Evolutionary conservation across 768 basidiomycete genomes (phyloP), one percentile per base, ranked within the genome.

Genomic region (Agaricus blazei): DNA sequence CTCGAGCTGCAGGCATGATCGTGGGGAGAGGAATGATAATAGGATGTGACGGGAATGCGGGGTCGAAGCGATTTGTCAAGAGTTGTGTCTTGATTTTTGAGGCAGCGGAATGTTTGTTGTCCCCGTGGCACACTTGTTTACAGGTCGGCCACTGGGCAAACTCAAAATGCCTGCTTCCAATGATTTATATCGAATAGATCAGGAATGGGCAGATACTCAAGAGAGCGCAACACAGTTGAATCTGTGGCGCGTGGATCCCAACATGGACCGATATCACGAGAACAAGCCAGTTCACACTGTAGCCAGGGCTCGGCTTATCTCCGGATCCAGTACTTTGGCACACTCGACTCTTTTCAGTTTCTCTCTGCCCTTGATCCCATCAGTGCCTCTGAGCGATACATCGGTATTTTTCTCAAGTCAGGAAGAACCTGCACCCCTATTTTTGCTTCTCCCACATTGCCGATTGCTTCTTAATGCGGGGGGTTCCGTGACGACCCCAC

Each of bases 1-100:
- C 73, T 64, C 85, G 80, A 59, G 80, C 76, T 63, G 75, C 79
- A 69, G 87, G 82, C 87, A 88, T 88, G 58, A 61, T 68, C 62
- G 65, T 66, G 68, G 58, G 64, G 59, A 56, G 54, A 37, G 64
- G 66, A 60, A 63, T 60, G 65, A 61, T 64, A 59, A 63, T 64
- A 64, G 64, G 62, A 64, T 41, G 62, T 63, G 61, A 60, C 65
- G 66, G 62, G 64, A 34, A 59, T 45, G 51, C 52, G 57, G 52
- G 42, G 55, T 46, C 51, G 47, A 31, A 48, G 56, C 58, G 63
- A 64, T 60, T 59, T 58, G 62, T 52, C 54, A 62, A 47, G 54
- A 51, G 60, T 62, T 61, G 64, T 60, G 55, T 59, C 58, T 54
- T 59, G 65, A 64, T 62, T 71, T 74, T 71, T 72, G 68, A 71